phyloP scores from a whole-genome alignment of 805 yeast genomes.

The Pichia californica region DNA sequence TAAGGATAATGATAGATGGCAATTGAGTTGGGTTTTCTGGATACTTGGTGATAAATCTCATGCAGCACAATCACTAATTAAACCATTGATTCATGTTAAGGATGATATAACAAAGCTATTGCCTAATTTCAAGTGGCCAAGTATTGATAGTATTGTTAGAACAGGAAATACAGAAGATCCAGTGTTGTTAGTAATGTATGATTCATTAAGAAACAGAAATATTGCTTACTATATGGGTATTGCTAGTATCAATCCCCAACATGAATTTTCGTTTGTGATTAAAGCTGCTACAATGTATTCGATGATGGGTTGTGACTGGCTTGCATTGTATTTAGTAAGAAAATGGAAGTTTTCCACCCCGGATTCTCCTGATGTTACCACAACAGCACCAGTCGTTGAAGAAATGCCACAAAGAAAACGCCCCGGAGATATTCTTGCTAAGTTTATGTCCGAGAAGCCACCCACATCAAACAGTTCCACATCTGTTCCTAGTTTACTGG shows the following conservation, averaged over 20 bases:
- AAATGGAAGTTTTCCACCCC: constrained; percentile 55
- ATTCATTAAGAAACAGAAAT: constrained; percentile 49
- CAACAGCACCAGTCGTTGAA: background rate
- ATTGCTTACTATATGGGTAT: constrained; percentile 46
- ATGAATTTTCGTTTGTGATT: constrained; percentile 57
- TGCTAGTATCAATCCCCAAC: constrained; percentile 32
- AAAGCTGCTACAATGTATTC: constrained; percentile 62
- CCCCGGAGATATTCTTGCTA: constrained; percentile 15
- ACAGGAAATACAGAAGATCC: constrained; percentile 59
- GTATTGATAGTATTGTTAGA: constrained; percentile 33
- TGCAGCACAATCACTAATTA: constrained; percentile 61
- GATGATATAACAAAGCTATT: constrained; percentile 23
- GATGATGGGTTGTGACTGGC: constrained; percentile 87
- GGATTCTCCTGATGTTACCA: background rate
- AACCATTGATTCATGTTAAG: constrained; percentile 39
- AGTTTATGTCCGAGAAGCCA: constrained; percentile 4
- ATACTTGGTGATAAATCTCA: constrained; percentile 41
- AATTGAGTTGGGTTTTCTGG: constrained; percentile 76
- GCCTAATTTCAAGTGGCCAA: constrained; percentile 27
- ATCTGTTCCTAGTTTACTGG: constrained; percentile 1
- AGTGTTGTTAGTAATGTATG: constrained; percentile 61
- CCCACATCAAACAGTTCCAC: background rate
- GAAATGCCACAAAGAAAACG: constrained; percentile 1
- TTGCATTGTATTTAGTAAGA: constrained; percentile 54
- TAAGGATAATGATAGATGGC: constrained; percentile 69